Base-by-base conservation (phyloP, 352 stramenopile genomes). In the Poterioochromonas sp. region DNA sequence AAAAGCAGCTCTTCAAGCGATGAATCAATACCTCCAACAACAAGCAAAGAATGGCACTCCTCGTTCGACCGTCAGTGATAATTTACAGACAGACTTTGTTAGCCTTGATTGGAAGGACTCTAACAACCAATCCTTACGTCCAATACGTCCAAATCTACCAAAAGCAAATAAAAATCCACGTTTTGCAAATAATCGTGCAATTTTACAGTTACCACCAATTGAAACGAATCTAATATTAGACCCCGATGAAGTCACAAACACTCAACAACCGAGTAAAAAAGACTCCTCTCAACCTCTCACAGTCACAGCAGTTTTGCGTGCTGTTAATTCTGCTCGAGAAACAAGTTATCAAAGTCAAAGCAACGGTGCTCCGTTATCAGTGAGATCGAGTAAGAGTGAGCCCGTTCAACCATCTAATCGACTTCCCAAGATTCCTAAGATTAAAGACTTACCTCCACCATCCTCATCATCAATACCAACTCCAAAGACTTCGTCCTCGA, bases 341-440 rank as follows among this genome's bases (percentile, higher is more conserved):
- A 58, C 15, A 26, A 26, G 26, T 26, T 26, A 58, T 58, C 47
- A 58, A 26, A 15, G 26, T 15, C 47, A 58, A 58, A 15, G 26
- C 26, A 15, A 58, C 58, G 5, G 5, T 32, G 39, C 62, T 15
- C 62, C 62, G 8, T 12, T 44, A 29, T 71, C 62, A 11, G 62
- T 71, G 2, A 8, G 62, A n/a, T 71, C 62, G 32, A 47, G 12
- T 29, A 12, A 71, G 41, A 71, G 62, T 47, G 62, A 71, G 32
- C 62, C 62, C 8, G 3, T 71, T 41, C 15, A 8, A 44, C 1
- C 29, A 22, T 35, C 3, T 32, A 62, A 32, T 62, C 8, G 26
- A 22, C 5, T 32, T 22, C 26, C 51, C 12, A 62, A 62, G 26
- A 62, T 62, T 62, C 15, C 26, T 8, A 62, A 32, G 12, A 2